phyloP scores from a whole-genome alignment of 352 stramenopile species.

The Globisporangium okanoganense region DNA sequence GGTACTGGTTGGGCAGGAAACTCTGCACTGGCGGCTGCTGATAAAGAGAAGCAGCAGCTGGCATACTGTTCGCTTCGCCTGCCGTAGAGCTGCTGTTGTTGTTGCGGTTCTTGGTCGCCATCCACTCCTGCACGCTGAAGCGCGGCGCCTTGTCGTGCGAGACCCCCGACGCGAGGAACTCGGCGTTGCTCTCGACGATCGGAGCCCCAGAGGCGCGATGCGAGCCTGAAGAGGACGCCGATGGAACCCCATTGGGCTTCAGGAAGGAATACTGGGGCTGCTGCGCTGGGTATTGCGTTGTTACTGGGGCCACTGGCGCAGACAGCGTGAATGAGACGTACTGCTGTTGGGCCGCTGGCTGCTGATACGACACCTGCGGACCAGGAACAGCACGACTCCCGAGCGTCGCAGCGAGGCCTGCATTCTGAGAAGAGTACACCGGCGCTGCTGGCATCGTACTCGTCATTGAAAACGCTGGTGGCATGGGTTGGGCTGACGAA shows the following conservation, averaged over 20 bases:
- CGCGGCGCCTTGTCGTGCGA: conserved; percentile 62
- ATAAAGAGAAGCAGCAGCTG: conserved; percentile 11
- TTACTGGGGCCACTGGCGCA: neutral
- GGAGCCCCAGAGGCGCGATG: conserved; percentile 2
- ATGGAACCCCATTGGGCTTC: neutral
- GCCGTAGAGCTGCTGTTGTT: conserved; percentile 14
- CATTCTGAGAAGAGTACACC: neutral
- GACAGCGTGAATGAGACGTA: neutral
- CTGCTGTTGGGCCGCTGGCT: neutral
- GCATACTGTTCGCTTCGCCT: conserved; percentile 20
- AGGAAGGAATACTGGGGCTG: neutral
- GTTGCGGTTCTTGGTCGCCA: conserved; percentile 51
- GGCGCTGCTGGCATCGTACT: conserved; percentile 2
- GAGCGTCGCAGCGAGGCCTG: neutral
- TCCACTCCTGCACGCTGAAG: conserved; percentile 76
- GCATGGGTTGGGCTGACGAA: neutral
- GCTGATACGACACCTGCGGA: neutral
- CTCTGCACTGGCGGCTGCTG: conserved; percentile 7
- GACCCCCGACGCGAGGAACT: conserved; percentile 50
- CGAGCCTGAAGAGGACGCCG: neutral
- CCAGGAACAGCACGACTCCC: neutral
- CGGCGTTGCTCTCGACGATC: conserved; percentile 40
- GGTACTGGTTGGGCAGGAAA: neutral
- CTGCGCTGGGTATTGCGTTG: neutral
- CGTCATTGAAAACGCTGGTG: neutral